Evolutionary conservation across 1,139 yeast genomes (phyloP), one percentile per base, ranked within the genome.

Genomic region (Entelexis sorbosivorans): DNA sequence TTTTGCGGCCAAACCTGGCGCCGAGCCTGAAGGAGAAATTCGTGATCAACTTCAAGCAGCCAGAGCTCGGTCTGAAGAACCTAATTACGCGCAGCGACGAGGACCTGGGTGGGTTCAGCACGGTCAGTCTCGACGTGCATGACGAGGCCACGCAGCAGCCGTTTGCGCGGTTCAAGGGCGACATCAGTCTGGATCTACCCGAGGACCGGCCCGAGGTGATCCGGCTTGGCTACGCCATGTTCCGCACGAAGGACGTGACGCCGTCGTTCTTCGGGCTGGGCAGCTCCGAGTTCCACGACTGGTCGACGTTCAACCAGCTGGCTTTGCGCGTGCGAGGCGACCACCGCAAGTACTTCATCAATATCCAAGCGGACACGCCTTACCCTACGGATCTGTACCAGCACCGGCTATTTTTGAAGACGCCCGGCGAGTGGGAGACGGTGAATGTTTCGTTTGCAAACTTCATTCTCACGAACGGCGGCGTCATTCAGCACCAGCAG

Each of bases 211-310:
- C 88, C 0, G 82, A 78, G 49, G 76, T 83, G 38, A 75, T 81
- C 17, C 73, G 83, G 48, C 77, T 86, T 7, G 95, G 95, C 1
- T 86, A 86, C 68, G 88, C 94, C 47, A 84, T 86, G 93, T 83
- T 84, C 67, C 75, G 94, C 57, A 84, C 95, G 2, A 74, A 71
- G 58, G 86, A 82, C 62, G 79, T 75, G 58, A 59, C 61, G 42
- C 64, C 67, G 13, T 51, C 59, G 20, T 53, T 63, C 55, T 48
- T 59, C 11, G 65, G 67, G 29, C 56, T 64, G 47, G 59, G 64
- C 50, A 53, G 64, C 49, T 50, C 52, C 7, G 63, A 62, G 56
- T 61, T 59, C 49, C 78, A 83, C 83, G 82, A 82, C 63, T 80
- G 86, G 85, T 71, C 76, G 35, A 67, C 68, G 48, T 78, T 69